phyloP scores from a whole-genome alignment of 768 basidiomycete genomes.

The Mycena belliarum region DNA sequence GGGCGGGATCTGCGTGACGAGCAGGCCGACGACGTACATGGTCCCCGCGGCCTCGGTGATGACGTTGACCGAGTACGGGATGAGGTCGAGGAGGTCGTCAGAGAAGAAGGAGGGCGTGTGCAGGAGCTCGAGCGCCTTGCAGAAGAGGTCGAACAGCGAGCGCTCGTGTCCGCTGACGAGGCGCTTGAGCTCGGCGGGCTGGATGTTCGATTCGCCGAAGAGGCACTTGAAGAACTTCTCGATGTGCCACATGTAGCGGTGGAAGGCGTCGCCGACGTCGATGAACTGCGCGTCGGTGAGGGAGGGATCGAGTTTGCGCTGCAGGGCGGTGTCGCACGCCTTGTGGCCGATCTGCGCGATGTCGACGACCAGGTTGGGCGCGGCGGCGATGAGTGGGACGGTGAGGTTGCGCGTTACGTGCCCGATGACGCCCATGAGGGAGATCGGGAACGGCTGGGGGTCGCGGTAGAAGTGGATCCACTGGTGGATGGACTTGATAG shows the following conservation, averaged over 20 bases:
- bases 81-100: neutral
- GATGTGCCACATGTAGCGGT: constrained; percentile 5
- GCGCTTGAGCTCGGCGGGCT: neutral
- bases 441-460: neutral
- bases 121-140: neutral
- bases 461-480: constrained; percentile 11
- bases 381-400: neutral
- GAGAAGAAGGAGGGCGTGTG: constrained; percentile 4
- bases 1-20: neutral
- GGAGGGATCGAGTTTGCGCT: neutral
- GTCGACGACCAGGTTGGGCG: neutral
- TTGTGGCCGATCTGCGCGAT: constrained; percentile 1
- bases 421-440: neutral
- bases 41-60: neutral
- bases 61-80: neutral
- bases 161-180: neutral
- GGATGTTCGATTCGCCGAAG: neutral
- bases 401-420: neutral
- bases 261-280: constrained; percentile 7
- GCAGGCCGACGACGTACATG: neutral
- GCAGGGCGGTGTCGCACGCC: neutral
- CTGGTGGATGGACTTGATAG: constrained; percentile 6
- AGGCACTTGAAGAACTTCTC: constrained; percentile 5
- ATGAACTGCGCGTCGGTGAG: neutral
- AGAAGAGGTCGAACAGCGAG: constrained; percentile 2